Evolutionary conservation across 2,329 filamentous ascomycete genomes (phyloP), one percentile per base, ranked within the genome.

Genomic region (Amesomyces nigricolor): DNA sequence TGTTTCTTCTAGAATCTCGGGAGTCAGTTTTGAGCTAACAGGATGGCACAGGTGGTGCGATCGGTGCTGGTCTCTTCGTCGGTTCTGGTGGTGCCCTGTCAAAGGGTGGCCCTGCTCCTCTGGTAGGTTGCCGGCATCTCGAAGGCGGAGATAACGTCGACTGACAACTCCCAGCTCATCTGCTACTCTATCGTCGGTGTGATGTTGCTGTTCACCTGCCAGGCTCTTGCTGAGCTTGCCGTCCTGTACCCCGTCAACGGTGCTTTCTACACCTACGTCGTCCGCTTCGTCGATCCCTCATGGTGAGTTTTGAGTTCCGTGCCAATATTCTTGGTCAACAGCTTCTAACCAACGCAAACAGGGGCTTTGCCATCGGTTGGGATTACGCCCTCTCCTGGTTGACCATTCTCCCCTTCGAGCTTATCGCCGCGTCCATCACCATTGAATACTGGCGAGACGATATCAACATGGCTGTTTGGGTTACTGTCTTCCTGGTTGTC

Each of bases 31-130:
- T 9, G 32, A 22, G 53, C 40, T 51, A 17, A 57, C 39, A 19
- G 17, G 8, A 7, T 35, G 13, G 16, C 30, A n/a, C 51, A 73
- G 72, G 72, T 51, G 73, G 73, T 64, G 70, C 73, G 13, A 75
- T 76, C 47, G 73, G 73, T 56, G 73, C 73, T 60, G 86, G 87
- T 73, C 76, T 89, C 9, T 89, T 89, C 67, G 83, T 90, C 56
- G 81, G 84, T 47, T 85, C 84, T 2, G 85, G 84, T 47, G 68
- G 68, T 43, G 83, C 83, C 37, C 71, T 88, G 51, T 72, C 76
- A 22, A 73, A 68, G n/a, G 85, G 83, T 64, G 86, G 85, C 26
- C 86, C 85, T 14, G 73, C 69, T 2, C 62, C 72, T 8, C 64
- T 77, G 44, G 50, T 58, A 43, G 19, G 58, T 32, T 11, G 32